Conservation (phyloP, 2,329 filamentous ascomycete species). For the Neofusicoccum laricinum region DNA sequence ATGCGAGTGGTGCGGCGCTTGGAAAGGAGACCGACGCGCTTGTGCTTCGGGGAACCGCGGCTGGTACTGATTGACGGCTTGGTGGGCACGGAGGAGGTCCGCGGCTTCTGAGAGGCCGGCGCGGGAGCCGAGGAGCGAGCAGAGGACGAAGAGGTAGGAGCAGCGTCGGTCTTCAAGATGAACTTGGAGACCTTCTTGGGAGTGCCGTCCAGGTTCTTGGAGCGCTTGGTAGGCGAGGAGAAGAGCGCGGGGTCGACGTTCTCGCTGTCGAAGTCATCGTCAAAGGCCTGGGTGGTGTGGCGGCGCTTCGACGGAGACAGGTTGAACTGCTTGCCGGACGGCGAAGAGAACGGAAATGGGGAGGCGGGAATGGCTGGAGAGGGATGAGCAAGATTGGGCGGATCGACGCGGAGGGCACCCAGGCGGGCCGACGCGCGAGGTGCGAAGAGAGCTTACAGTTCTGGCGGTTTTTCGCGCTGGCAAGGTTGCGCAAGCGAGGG, state of each 20-base stretch:
- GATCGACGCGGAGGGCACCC: background rate
- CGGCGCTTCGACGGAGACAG: conserved; percentile 45
- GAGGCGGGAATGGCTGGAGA: conserved; percentile 30
- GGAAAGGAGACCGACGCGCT: conserved; percentile 66
- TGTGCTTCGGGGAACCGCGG: conserved; percentile 74
- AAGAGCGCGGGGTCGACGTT: conserved; percentile 56
- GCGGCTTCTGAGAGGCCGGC: conserved; percentile 30
- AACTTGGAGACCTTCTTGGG: conserved; percentile 41
- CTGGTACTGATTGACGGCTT: conserved; percentile 46
- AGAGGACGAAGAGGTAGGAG: conserved; percentile 24
- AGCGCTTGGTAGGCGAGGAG: conserved; percentile 53
- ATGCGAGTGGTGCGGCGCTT: conserved; percentile 68
- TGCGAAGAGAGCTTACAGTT: conserved; percentile 45
- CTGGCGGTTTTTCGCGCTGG: conserved; percentile 75
- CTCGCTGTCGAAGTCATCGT: conserved; percentile 51
- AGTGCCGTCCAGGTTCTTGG: conserved; percentile 43
- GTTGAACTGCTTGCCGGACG: conserved; percentile 29
- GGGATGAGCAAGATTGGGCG: conserved; percentile 7
- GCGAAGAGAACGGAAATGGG: conserved; percentile 24
- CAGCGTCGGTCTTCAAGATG: conserved; percentile 30
- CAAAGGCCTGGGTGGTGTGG: conserved; percentile 41
- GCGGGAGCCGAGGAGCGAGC: conserved; percentile 20
- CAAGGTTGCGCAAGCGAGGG: conserved; percentile 67
- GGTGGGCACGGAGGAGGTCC: conserved; percentile 42
- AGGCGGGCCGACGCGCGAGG: background rate